phyloP scores from a whole-genome alignment of 1,284 basidiomycete genomes.

The Trichosporon asahii region DNA sequence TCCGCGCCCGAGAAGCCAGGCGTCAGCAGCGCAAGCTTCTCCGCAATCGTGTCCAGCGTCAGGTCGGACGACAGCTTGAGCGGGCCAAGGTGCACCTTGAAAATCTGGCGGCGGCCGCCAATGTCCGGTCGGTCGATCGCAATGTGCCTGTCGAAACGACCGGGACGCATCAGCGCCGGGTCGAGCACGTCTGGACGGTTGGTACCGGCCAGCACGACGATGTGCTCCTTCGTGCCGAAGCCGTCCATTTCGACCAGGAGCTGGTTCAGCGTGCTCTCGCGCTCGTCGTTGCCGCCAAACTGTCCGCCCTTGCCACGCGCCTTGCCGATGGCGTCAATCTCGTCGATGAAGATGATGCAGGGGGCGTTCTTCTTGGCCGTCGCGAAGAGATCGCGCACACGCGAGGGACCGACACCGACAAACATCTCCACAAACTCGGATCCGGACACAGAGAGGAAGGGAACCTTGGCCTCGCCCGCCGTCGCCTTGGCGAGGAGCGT shows the following conservation, averaged over 20 bases:
- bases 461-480: slow-evolving; percentile 93
- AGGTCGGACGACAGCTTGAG: slow-evolving; percentile 67
- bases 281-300: slow-evolving; percentile 95
- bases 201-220: slow-evolving; percentile 94
- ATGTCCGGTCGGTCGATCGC: slow-evolving; percentile 94
- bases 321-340: slow-evolving; percentile 99
- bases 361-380: slow-evolving; percentile 97
- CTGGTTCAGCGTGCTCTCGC: slow-evolving; percentile 97
- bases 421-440: slow-evolving; percentile 99
- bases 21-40: slow-evolving; percentile 91
- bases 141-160: slow-evolving; percentile 96
- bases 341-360: slow-evolving; percentile 80
- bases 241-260: slow-evolving; percentile 99
- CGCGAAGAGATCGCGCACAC: slow-evolving; percentile 95
- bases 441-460: slow-evolving; percentile 96
- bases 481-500: slow-evolving; percentile 97
- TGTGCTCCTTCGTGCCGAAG: slow-evolving; percentile 91
- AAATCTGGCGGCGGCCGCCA: slow-evolving; percentile 88
- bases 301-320: slow-evolving; percentile 81
- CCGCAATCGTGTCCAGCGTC: slow-evolving; percentile 64
- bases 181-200: slow-evolving; percentile 96
- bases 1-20: slow-evolving; percentile 98
- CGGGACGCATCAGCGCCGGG: slow-evolving; percentile 89
- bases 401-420: slow-evolving; percentile 95
- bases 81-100: slow-evolving; percentile 85